Base-by-base conservation (phyloP, 2,329 filamentous ascomycete species). In the Paracoccidioides lutzii region DNA sequence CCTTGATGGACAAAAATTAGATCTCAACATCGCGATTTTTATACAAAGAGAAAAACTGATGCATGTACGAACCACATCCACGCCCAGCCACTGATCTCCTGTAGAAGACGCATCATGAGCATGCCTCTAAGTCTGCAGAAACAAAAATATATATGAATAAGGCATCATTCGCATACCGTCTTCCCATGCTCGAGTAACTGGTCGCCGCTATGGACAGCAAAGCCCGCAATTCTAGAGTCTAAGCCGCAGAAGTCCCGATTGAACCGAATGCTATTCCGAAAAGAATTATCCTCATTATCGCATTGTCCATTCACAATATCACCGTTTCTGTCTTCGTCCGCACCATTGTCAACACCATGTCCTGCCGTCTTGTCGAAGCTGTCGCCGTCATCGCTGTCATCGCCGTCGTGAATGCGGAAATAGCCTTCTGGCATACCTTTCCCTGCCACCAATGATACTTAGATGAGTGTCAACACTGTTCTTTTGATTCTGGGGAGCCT, bases 1-100 rank as follows among this genome's bases (percentile, higher is more conserved):
- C 69, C 73, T 67, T 46, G 7, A 52, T 41, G 9, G 4, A 5
- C 12, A 50, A 8, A n/a, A n/a, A 8, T 15, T 3, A 15, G 28
- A 45, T 45, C 15, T 45, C 22, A 22, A 22, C 22, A 22, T 22
- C 22, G 22, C 22, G 22, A 22, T 22, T 22, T 22, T 22, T 22
- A 22, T 22, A 22, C 22, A 22, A 22, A 22, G 22, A 22, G 22
- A 22, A 22, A 22, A 22, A 22, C 22, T 22, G 22, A 22, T 22
- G 22, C 22, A 22, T 22, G 15, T 43, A 59, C 57, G 41, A 45
- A 60, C 59, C 59, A 60, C 49, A 60, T 56, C 12, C 57, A 59
- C 14, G 55, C 55, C 57, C 57, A 60, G 14, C 57, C 57, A 42
- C 46, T 40, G 30, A 59, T 41, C 40, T 59, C 57, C 59, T 60